These are phyloP conservation scores for Aspergillus funiculosus DNA, from an alignment of 495 filamentous ascomycete species.

Conservation along the genomic window DNA sequence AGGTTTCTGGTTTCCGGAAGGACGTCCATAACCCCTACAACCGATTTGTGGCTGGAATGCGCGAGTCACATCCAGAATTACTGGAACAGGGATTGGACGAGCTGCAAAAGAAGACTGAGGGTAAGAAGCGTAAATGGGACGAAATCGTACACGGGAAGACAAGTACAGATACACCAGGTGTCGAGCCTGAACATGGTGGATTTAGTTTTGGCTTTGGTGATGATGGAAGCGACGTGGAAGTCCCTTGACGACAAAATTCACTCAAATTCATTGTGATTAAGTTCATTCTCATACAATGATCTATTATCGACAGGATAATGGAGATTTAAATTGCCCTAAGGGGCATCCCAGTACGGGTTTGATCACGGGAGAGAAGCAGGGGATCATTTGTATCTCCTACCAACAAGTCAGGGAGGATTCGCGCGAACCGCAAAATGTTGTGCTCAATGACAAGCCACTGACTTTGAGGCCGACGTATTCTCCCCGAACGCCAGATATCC, in stretches of 20 bases:
- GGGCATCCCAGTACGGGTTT: too few species aligned
- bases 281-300: conserved; percentile 1
- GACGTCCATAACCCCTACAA: conserved; percentile 68
- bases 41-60: conserved; percentile 68
- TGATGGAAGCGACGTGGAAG: conserved; percentile 53
- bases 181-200: conserved; percentile 43
- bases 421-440: neutral
- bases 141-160: conserved; percentile 51
- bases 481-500: conserved; percentile 80
- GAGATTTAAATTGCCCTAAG: too few species aligned
- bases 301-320: neutral
- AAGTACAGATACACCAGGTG: conserved; percentile 39
- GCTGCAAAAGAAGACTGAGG: conserved; percentile 53
- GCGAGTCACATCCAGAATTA: conserved; percentile 55
- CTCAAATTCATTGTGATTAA: conserved; percentile 6
- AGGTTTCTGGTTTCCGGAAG: conserved; percentile 79
- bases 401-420: too few species aligned
- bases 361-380: too few species aligned
- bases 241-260: conserved; percentile 32
- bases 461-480: conserved; percentile 63
- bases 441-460: conserved; percentile 79
- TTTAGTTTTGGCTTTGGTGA: conserved; percentile 84
- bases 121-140: conserved; percentile 84
- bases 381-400: too few species aligned
- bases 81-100: conserved; percentile 59